These are phyloP conservation scores for Eimeria acervulina DNA, from an alignment of 169 alveolate genomes.

Conservation along the genomic window DNA sequence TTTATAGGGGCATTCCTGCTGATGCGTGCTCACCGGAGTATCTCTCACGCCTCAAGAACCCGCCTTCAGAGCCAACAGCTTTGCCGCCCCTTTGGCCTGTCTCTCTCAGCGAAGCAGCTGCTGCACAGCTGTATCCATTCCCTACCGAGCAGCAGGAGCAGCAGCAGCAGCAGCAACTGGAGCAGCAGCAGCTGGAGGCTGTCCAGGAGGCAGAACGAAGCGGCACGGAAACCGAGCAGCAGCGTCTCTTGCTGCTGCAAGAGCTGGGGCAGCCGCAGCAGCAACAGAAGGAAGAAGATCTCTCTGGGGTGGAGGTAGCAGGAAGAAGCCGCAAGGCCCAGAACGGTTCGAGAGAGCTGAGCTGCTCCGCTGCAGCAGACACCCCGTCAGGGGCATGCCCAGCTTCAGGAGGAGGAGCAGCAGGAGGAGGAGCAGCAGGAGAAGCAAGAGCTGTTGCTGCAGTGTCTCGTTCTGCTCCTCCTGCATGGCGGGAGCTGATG, in stretches of 20 bases:
- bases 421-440: neutral
- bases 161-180: conserved; percentile 17
- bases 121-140: conserved; percentile 48
- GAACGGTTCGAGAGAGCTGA: neutral
- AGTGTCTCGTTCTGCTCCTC: conserved; percentile 10
- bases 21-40: conserved; percentile 50
- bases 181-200: neutral
- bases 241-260: conserved; percentile 7
- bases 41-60: neutral
- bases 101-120: conserved; percentile 27
- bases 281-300: neutral
- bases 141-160: conserved; percentile 36
- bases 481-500: conserved; percentile 40
- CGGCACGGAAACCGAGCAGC: neutral
- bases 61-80: neutral
- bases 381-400: neutral
- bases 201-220: neutral
- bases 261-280: conserved; percentile 28
- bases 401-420: neutral
- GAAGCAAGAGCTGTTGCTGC: neutral
- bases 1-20: conserved; percentile 39
- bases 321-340: neutral
- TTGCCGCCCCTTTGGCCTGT: conserved; percentile 62
- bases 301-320: neutral
- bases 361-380: neutral